Percentiles rank a stretch among this genome's conserved stretches.
phyloP scores from a whole-genome alignment of 2,329 filamentous ascomycete species.

The Xylariaceae sp. region DNA sequence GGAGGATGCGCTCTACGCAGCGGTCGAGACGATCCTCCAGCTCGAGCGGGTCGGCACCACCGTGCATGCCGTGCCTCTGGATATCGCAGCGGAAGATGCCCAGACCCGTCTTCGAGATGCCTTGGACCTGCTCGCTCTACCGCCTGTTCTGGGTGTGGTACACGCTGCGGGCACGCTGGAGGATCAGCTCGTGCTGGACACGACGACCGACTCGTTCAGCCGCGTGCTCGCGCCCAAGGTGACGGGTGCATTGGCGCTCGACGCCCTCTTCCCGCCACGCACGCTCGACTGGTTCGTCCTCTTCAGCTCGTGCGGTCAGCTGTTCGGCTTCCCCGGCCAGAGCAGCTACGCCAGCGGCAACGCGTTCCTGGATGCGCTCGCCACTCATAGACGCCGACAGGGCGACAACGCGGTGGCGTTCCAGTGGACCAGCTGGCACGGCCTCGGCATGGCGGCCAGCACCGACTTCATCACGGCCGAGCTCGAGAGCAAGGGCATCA shows the following conservation, averaged over 20 bases:
- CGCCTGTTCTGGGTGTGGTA: conserved; percentile 36
- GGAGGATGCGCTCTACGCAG: conserved; percentile 9
- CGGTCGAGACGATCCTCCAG: conserved; percentile 23
- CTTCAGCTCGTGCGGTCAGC: conserved; percentile 30
- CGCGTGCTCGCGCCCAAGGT: conserved; percentile 34
- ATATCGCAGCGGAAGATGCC: conserved; percentile 28
- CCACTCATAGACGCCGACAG: conserved; percentile 23
- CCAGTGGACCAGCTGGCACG: conserved; percentile 39
- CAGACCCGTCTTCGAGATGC: conserved; percentile 16
- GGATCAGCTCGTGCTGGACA: conserved; percentile 32
- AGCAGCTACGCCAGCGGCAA: conserved; percentile 28
- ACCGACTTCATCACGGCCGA: conserved; percentile 36
- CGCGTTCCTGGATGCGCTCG: conserved; percentile 31
- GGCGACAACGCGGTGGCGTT: conserved; percentile 38
- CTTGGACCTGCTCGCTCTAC: conserved; percentile 32
- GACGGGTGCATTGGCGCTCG: conserved; percentile 24
- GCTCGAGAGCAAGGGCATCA: conserved; percentile 37
- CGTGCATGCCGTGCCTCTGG: conserved; percentile 30
- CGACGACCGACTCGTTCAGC: conserved; percentile 26
- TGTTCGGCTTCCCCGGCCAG: conserved; percentile 28
- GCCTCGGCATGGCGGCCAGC: conserved; percentile 33
- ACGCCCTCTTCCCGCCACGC: conserved; percentile 26
- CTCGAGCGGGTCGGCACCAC: conserved; percentile 32
- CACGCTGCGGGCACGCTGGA: conserved; percentile 37
- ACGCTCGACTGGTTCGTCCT: conserved; percentile 29